phyloP scores from a whole-genome alignment of 192 early-diverging fungal species.

The Neocallimastix lanati region DNA sequence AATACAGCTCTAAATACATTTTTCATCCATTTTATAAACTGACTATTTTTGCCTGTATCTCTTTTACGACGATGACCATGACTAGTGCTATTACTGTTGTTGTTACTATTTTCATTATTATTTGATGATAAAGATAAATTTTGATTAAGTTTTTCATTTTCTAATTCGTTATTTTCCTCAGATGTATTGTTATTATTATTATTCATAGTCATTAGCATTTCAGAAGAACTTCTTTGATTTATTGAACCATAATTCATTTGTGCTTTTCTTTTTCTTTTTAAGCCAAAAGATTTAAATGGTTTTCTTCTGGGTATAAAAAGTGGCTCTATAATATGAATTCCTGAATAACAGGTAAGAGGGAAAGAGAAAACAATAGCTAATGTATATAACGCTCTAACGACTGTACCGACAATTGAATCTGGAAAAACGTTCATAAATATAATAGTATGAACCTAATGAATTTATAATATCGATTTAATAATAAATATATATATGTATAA shows the following conservation, averaged over 20 bases:
- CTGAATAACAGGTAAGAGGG: slow-evolving; percentile 81
- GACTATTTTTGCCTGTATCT: neutral
- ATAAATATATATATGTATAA: no score
- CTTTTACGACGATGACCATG: neutral
- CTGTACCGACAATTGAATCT: neutral
- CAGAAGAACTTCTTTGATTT: neutral
- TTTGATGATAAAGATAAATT: no score
- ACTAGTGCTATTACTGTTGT: no score
- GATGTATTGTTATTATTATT: no score
- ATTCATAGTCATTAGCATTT: neutral
- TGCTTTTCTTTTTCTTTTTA: no score
- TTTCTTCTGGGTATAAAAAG: neutral
- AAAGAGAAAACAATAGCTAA: slow-evolving; percentile 86
- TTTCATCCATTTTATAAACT: neutral
- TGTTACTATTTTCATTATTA: neutral
- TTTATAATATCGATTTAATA: no score
- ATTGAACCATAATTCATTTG: neutral
- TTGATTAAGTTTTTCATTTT: neutral
- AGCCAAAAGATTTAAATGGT: neutral
- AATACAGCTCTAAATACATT: neutral
- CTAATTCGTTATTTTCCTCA: no score
- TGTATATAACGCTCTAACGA: slow-evolving; percentile 21
- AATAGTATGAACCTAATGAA: slow-evolving; percentile 45
- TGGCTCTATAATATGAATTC: slow-evolving; percentile 53
- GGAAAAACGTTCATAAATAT: slow-evolving; percentile 65